Conservation (phyloP, 345 rosid species). For the Murraya koenigii region DNA sequence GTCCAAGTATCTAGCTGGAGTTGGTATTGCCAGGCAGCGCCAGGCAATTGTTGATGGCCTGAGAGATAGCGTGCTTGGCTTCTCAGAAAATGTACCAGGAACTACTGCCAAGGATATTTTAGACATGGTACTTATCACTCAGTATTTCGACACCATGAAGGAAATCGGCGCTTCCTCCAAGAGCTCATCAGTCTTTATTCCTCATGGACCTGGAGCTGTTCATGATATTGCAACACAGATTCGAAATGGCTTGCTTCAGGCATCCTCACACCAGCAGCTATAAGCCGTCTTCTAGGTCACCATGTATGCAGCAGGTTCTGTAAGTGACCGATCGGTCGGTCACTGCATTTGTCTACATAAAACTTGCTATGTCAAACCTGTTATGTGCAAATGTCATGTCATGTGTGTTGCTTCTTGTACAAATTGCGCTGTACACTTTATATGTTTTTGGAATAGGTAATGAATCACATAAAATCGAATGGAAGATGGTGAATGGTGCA, state of each 20-base stretch:
- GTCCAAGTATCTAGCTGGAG: conserved; percentile 51
- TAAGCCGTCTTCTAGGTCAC: not conserved
- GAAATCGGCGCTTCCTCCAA: conserved; percentile 32
- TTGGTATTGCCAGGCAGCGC: conserved; percentile 53
- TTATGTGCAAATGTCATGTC: not conserved
- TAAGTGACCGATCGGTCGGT: too few relatives aligned
- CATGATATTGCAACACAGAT: conserved; percentile 27
- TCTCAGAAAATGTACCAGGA: conserved; percentile 51
- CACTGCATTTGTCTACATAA: too few relatives aligned
- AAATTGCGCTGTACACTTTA: too few relatives aligned
- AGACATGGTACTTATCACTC: conserved; percentile 31
- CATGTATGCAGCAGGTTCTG: too few relatives aligned
- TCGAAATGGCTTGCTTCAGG: conserved; percentile 30
- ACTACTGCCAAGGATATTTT: conserved; percentile 33
- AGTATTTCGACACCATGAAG: conserved; percentile 30
- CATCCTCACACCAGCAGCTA: conserved; percentile 1
- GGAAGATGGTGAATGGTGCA: not conserved
- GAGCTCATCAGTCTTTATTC: conserved; percentile 29
- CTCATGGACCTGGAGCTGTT: conserved; percentile 35
- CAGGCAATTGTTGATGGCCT: conserved; percentile 62
- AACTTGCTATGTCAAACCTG: not conserved
- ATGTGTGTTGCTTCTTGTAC: too few relatives aligned
- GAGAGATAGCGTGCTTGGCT: conserved; percentile 56
- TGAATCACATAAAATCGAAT: too few relatives aligned
- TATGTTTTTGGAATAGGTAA: too few relatives aligned